A percentile compares a stretch with the other conserved stretches of the same genome.
Conservation (phyloP, 192 early-diverging fungal species). For the Coemansia sp. region DNA sequence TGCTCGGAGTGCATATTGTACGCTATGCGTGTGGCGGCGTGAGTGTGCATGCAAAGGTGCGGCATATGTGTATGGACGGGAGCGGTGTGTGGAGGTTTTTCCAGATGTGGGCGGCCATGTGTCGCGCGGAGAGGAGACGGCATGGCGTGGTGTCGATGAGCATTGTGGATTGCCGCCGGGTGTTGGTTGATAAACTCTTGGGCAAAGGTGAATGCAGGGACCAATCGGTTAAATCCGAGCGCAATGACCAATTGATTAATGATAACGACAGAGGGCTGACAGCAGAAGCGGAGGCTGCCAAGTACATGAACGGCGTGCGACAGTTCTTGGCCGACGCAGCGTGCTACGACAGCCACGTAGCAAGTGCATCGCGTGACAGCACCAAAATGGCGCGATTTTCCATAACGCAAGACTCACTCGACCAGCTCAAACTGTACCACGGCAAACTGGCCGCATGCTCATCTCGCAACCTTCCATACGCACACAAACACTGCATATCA, state of each 20-base stretch:
- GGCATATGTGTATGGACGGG: slow-evolving; percentile 35
- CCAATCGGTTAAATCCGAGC: too few species aligned
- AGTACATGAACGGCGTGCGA: neutral
- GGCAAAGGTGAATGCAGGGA: too few species aligned
- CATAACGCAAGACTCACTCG: slow-evolving; percentile 1
- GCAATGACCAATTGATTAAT: too few species aligned
- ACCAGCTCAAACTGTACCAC: slow-evolving; percentile 16
- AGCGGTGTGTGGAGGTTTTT: slow-evolving; percentile 31
- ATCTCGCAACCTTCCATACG: neutral
- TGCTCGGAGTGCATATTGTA: slow-evolving; percentile 33
- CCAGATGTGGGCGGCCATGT: slow-evolving; percentile 10
- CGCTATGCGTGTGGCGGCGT: slow-evolving; percentile 34
- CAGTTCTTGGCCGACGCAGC: neutral
- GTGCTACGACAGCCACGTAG: too few species aligned
- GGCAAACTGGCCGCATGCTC: slow-evolving; percentile 16
- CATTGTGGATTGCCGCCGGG: too few species aligned
- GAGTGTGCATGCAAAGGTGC: slow-evolving; percentile 36
- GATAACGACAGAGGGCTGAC: too few species aligned
- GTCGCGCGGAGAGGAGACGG: neutral
- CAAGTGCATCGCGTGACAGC: neutral
- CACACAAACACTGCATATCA: slow-evolving; percentile 2
- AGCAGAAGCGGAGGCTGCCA: too few species aligned
- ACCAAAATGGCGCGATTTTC: slow-evolving; percentile 12
- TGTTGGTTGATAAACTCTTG: too few species aligned
- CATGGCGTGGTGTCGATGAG: too few species aligned